phyloP scores from a whole-genome alignment of 2,329 filamentous ascomycete species.

The Allantophomopsis lycopodina region DNA sequence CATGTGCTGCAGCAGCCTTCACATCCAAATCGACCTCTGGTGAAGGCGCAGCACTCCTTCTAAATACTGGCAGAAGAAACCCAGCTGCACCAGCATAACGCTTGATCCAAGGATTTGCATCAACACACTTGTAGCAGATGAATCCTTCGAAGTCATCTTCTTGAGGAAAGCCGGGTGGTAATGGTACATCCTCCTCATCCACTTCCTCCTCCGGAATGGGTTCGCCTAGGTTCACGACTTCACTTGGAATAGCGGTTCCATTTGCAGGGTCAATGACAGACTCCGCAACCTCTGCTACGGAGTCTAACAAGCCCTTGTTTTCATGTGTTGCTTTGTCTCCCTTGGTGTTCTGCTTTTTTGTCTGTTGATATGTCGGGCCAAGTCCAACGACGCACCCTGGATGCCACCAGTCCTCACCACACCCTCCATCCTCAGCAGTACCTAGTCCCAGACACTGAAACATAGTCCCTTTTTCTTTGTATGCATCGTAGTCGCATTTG shows the following conservation, averaged over 20 bases:
- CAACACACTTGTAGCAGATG: conserved; percentile 87
- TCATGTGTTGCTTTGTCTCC: conserved; percentile 15
- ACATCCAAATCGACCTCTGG: conserved; percentile 13
- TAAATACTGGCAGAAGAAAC: conserved; percentile 63
- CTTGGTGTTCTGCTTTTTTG: conserved; percentile 22
- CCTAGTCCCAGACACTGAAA: conserved; percentile 89
- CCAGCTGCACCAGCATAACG: conserved; percentile 67
- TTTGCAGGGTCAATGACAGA: conserved; percentile 20
- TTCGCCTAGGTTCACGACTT: conserved; percentile 8
- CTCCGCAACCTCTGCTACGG: conserved; percentile 36
- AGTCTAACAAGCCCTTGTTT: conserved; percentile 22
- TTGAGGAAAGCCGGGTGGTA: conserved; percentile 74
- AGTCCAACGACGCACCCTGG: conserved; percentile 81
- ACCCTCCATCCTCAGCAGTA: conserved; percentile 67
- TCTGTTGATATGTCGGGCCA: conserved; percentile 58
- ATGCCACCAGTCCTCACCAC: conserved; percentile 97
- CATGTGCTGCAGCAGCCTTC: conserved; percentile 6
- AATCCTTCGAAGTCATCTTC: conserved; percentile 86
- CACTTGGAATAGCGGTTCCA: neutral
- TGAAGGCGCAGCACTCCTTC: conserved; percentile 18
- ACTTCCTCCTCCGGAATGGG: conserved; percentile 21
- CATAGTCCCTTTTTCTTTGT: conserved; percentile 92
- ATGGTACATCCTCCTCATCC: conserved; percentile 47
- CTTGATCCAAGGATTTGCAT: conserved; percentile 84
- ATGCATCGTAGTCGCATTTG: conserved; percentile 72